Percentiles rank a stretch among this genome's conserved stretches.
phyloP scores from a whole-genome alignment of 2,329 filamentous ascomycete genomes.

The Pyrenophora graminea region DNA sequence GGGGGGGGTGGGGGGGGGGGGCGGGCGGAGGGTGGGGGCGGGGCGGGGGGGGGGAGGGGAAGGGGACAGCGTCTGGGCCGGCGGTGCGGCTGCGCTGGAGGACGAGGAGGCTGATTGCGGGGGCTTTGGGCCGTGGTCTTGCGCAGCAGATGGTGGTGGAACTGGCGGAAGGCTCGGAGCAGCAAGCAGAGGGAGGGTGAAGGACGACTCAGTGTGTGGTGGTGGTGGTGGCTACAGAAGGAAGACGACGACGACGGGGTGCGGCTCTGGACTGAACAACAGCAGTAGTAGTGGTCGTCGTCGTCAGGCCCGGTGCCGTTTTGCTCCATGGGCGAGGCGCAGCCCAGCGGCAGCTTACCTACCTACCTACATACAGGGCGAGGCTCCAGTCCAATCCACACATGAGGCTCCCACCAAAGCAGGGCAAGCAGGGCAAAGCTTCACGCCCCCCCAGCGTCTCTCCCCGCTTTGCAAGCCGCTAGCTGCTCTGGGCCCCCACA shows the following conservation, averaged over 20 bases:
- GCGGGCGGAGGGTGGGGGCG: too few species aligned
- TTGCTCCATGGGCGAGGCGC: slow-evolving; percentile 7
- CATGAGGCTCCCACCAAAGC: slow-evolving; percentile 20
- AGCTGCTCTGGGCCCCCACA: slow-evolving; percentile 12
- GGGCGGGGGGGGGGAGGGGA: background rate
- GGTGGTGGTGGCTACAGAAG: background rate
- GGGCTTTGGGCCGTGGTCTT: slow-evolving; percentile 8
- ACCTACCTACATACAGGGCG: slow-evolving; percentile 13
- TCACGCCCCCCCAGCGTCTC: background rate
- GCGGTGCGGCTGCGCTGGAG: slow-evolving; percentile 8
- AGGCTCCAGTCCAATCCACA: slow-evolving; percentile 19
- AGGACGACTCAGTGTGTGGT: background rate
- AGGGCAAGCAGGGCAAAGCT: slow-evolving; percentile 11
- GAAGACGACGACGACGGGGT: background rate
- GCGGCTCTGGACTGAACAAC: background rate
- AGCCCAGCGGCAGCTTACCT: slow-evolving; percentile 17
- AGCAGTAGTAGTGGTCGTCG: background rate
- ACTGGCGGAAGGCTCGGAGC: slow-evolving; percentile 7
- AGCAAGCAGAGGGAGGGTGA: background rate
- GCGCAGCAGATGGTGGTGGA: slow-evolving; percentile 10
- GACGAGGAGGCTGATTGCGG: slow-evolving; percentile 27
- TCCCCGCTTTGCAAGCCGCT: slow-evolving; percentile 16
- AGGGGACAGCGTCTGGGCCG: slow-evolving; percentile 1
- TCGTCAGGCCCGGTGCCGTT: background rate
- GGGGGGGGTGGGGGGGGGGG: too few species aligned